These are phyloP conservation scores for Penicillium ucsense DNA, from an alignment of 495 filamentous ascomycete genomes.

Conservation along the genomic window DNA sequence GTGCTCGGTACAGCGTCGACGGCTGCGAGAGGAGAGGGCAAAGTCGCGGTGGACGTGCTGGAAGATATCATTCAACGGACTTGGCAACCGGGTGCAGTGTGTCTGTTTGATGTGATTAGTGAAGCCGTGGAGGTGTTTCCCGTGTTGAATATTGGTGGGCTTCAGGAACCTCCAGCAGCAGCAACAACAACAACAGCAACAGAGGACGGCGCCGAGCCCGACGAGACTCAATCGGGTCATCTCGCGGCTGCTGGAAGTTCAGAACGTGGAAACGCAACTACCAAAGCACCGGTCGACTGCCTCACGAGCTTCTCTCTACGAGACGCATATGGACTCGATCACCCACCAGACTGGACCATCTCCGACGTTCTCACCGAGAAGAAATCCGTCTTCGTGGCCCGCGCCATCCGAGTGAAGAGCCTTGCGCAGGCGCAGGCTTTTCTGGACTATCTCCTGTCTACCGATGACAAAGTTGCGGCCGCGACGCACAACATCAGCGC, in stretches of 20 bases:
- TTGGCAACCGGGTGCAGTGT: constrained; percentile 67
- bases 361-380: constrained; percentile 67
- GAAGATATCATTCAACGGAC: constrained; percentile 53
- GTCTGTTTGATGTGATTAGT: constrained; percentile 79
- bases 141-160: constrained; percentile 36
- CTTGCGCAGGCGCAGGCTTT: constrained; percentile 58
- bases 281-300: constrained; percentile 5
- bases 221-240: constrained; percentile 1
- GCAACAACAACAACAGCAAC: not conserved
- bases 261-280: not conserved
- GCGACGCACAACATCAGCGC: constrained; percentile 89
- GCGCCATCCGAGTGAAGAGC: constrained; percentile 55
- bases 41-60: constrained; percentile 54
- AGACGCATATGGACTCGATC: constrained; percentile 28
- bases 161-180: constrained; percentile 4
- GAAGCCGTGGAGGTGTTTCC: constrained; percentile 35
- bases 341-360: constrained; percentile 54
- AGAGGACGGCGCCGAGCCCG: not conserved
- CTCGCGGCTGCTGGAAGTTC: too few relatives aligned
- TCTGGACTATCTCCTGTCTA: constrained; percentile 61
- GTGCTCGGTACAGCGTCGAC: constrained; percentile 55
- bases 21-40: constrained; percentile 52
- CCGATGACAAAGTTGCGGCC: constrained; percentile 69
- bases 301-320: constrained; percentile 23
- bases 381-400: constrained; percentile 81